These are phyloP conservation scores for Dendrobium nobile DNA, from an alignment of 106 monocot species.

Conservation along the genomic window DNA sequence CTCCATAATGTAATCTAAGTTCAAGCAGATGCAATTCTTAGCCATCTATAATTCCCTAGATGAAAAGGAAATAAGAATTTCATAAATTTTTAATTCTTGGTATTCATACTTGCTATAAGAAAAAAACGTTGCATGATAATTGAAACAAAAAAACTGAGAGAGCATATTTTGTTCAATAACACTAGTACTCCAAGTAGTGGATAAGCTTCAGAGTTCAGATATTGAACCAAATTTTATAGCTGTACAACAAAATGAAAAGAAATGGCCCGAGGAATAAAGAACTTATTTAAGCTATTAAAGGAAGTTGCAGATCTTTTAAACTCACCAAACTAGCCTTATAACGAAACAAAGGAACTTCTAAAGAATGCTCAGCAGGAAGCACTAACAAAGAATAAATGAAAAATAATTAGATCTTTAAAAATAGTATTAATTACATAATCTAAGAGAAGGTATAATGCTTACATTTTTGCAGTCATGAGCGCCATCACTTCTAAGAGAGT, in stretches of 20 bases:
- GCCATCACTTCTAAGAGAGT: conserved; percentile 62
- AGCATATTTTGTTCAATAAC: too few relatives aligned
- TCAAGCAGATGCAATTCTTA: background rate
- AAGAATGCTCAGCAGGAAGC: background rate
- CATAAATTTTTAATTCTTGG: background rate
- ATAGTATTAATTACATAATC: background rate
- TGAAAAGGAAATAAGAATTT: background rate
- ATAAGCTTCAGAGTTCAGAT: background rate
- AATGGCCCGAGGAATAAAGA: background rate
- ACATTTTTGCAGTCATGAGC: conserved; percentile 76
- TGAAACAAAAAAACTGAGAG: too few relatives aligned
- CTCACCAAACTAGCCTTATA: background rate
- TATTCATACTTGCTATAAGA: too few relatives aligned
- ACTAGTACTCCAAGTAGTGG: too few relatives aligned
- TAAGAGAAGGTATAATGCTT: background rate
- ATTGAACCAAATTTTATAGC: background rate
- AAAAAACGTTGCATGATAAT: too few relatives aligned
- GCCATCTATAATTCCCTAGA: background rate
- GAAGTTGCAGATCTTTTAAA: background rate
- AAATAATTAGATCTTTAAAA: background rate
- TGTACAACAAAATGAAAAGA: background rate
- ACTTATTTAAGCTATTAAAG: background rate
- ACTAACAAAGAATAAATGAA: background rate
- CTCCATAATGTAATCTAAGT: background rate
- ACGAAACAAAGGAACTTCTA: background rate